These are phyloP conservation scores for Hortiboletus flavorubellus DNA, from an alignment of 768 basidiomycete genomes.

Conservation along the genomic window DNA sequence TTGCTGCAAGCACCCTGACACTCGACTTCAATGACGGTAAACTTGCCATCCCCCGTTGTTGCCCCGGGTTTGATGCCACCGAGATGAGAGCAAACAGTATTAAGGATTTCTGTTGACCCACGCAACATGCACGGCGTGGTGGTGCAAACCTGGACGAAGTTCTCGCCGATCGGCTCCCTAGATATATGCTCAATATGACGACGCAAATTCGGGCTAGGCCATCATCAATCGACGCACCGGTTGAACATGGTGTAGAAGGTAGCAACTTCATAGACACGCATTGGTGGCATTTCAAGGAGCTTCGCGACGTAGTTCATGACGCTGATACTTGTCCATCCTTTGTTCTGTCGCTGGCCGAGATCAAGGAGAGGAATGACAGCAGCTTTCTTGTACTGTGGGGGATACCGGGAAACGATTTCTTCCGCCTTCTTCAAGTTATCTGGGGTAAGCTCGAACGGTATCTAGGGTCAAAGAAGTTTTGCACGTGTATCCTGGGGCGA, in stretches of 20 bases:
- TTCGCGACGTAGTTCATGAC: conserved; percentile 99
- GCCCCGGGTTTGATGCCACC: conserved; percentile 82
- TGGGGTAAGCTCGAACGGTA: conserved; percentile 80
- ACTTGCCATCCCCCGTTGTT: conserved; percentile 95
- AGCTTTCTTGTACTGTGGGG: conserved; percentile 97
- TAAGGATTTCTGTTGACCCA: conserved; percentile 86
- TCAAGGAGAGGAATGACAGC: conserved; percentile 96
- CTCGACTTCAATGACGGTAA: conserved; percentile 97
- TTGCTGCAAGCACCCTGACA: conserved; percentile 99
- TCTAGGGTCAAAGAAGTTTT: conserved; percentile 43
- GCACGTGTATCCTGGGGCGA: background rate
- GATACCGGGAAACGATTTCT: conserved; percentile 91
- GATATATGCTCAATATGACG: background rate
- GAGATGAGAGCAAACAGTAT: conserved; percentile 80
- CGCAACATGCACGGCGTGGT: conserved; percentile 97
- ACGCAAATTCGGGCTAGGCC: background rate
- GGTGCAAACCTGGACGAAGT: conserved; percentile 98
- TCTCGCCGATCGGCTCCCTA: conserved; percentile 89
- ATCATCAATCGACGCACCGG: conserved; percentile 51
- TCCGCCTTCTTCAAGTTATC: conserved; percentile 84
- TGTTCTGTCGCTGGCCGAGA: conserved; percentile 95
- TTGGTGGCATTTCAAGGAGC: conserved; percentile 89
- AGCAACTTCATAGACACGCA: conserved; percentile 99
- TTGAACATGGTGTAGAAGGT: conserved; percentile 99
- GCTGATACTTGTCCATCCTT: conserved; percentile 96